Evolutionary conservation across 2,329 filamentous ascomycete species (phyloP), one percentile per base, ranked within the genome.

Genomic region (Didymella pomorum): DNA sequence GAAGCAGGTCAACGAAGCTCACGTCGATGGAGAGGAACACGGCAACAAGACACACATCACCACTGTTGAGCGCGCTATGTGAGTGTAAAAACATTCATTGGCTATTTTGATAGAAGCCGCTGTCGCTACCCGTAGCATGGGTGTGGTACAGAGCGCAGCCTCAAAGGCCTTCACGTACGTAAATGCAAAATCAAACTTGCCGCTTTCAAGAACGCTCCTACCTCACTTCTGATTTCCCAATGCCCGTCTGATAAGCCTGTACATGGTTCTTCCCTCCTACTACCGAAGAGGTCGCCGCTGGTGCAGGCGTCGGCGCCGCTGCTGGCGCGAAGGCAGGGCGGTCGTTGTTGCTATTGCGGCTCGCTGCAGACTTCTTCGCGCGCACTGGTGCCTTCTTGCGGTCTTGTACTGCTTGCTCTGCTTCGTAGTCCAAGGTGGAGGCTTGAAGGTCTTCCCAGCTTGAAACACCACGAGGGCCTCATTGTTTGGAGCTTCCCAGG

Each of bases 1-100:
- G 63, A 76, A 76, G 67, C 65, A 73, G 49, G 68, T 76, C 48
- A 66, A 76, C 31, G 61, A 65, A 14, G 65, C 56, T 6, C 62
- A 65, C 6, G 41, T 50, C 4, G 62, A 65, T 14, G 58, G 47
- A 33, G 48, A 53, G 39, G 58, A 56, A 43, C 56, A 62, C 25
- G 63, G 53, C 7, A 68, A 69, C 57, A 71, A 71, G 61, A 39
- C 46, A 18, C 49, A 60, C n/a, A 52, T 62, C 6, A 70, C 62
- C 2, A 60, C 64, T 4, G 50, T 66, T 28, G 69, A 72, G 49
- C 66, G 68, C 33, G 43, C 60, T 29, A 47, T 66, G 18, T 71
- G 23, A 41, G 16, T 3, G 10, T 21, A 14, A 3, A 18, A 12
- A 8, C 11, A 39, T 20, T 2, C 20, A 18, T 14, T 41, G 11